Evolutionary conservation across 495 filamentous ascomycete genomes (phyloP), one percentile per base, ranked within the genome.

Genomic region (Podospora pseudopauciseta): DNA sequence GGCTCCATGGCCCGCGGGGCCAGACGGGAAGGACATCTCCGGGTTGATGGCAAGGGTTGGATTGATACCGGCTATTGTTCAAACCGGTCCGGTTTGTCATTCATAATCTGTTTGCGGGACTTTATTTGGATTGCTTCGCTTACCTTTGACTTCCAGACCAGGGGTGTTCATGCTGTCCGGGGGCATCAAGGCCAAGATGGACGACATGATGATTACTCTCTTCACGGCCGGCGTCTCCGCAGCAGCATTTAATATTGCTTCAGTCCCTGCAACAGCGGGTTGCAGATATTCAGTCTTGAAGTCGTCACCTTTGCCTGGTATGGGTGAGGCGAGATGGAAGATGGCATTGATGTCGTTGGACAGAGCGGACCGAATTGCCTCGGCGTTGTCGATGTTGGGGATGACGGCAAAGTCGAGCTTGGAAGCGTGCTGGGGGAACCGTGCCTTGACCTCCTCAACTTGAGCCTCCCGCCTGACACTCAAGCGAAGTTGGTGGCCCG

Each of bases 291-390:
- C 69, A 19, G 66, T 68, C 66, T 68, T 61, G 60, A 71, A 71
- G 69, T 71, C 69, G 7, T 63, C 55, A 2, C 63, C 69, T 16
- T 60, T 60, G 19, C 69, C 69, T 3, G 69, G 69, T 64, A 71
- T 64, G n/a, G 69, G 69, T 6, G 69, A 71, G 16, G 69, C 69
- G 5, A 71, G 27, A 59, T 71, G 69, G 30, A 71, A 63, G 63
- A 71, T 59, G 59, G 65, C 68, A 18, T 63, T 26, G 58, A 71
- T 60, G 27, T 71, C 66, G 16, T 63, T 26, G 30, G 20, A 32
- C 7, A 71, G 49, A 4, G 66, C 69, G 4, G 69, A 49, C 4
- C 59, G 66, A 26, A 71, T 27, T 23, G 66, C 63, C 3, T 53
- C 60, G 16, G 2, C 34, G 59, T 66, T 32, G 59, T 26, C 57